phyloP scores from a whole-genome alignment of 768 basidiomycete genomes.

The Suillus cothurnatus region DNA sequence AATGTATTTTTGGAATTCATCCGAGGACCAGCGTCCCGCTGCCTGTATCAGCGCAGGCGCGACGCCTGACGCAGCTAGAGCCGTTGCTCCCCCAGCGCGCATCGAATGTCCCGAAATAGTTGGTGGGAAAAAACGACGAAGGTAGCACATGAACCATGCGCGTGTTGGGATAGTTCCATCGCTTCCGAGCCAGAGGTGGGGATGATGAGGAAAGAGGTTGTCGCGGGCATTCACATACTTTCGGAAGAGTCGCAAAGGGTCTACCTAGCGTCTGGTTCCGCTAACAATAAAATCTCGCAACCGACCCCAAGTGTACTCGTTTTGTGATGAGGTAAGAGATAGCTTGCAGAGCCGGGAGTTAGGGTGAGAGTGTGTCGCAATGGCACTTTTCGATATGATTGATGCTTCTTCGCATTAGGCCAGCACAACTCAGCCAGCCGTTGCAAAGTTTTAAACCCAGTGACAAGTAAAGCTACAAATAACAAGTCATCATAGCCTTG shows the following conservation, averaged over 20 bases:
- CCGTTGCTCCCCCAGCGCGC: conserved; percentile 23
- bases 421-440: conserved; percentile 30
- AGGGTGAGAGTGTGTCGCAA: conserved; percentile 15
- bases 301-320: conserved; percentile 33
- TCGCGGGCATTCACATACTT: conserved; percentile 31
- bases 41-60: conserved; percentile 20
- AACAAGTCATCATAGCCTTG: conserved; percentile 22
- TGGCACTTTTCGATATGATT: conserved; percentile 22
- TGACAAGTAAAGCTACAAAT: conserved; percentile 30
- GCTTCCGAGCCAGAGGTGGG: conserved; percentile 36
- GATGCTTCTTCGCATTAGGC: conserved; percentile 20
- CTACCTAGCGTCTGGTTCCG: neutral
- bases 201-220: conserved; percentile 25
- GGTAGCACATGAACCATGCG: conserved; percentile 35
- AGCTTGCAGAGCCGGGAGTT: conserved; percentile 6
- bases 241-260: conserved; percentile 18
- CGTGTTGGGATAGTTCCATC: conserved; percentile 35
- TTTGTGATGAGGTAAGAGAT: conserved; percentile 41
- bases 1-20: conserved; percentile 19
- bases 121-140: conserved; percentile 28
- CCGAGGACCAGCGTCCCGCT: conserved; percentile 21
- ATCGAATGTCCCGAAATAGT: conserved; percentile 38
- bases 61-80: conserved; percentile 14
- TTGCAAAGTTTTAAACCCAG: conserved; percentile 29
- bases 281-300: conserved; percentile 9